phyloP scores from a whole-genome alignment of 768 basidiomycete genomes.

The Crucibulum laeve region DNA sequence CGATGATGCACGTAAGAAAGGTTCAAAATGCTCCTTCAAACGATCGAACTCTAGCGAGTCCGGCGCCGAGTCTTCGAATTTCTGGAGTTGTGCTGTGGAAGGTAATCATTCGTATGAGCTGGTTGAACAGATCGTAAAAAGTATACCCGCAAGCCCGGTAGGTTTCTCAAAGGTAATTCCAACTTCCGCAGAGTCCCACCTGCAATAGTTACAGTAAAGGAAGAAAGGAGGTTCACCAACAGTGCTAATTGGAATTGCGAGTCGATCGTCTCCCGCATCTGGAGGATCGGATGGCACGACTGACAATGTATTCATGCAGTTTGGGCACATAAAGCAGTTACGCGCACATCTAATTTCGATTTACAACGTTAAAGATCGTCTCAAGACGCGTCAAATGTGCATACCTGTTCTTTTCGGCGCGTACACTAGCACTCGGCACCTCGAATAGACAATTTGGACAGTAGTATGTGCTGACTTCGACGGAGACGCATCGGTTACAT shows the following conservation, averaged over 20 bases:
- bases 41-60: constrained; percentile 89
- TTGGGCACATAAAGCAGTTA: constrained; percentile 96
- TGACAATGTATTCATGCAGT: constrained; percentile 84
- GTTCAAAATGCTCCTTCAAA: constrained; percentile 96
- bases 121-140: background rate
- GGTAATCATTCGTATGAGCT: background rate
- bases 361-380: constrained; percentile 1
- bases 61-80: constrained; percentile 79
- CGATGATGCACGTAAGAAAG: constrained; percentile 82
- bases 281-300: constrained; percentile 89
- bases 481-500: constrained; percentile 87
- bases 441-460: constrained; percentile 99
- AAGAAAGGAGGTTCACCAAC: constrained; percentile 88
- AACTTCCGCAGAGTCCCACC: constrained; percentile 92
- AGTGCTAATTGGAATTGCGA: constrained; percentile 47
- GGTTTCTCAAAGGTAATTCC: constrained; percentile 96
- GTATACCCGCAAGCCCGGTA: constrained; percentile 86
- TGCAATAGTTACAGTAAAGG: constrained; percentile 86
- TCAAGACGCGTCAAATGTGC: constrained; percentile 5
- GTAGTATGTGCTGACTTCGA: constrained; percentile 96
- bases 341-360: constrained; percentile 76
- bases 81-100: constrained; percentile 84
- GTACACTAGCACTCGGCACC: constrained; percentile 96
- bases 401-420: constrained; percentile 95
- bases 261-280: constrained; percentile 53